Conservation (phyloP, 495 filamentous ascomycete species). For the Aspergillus saccharolyticus region DNA sequence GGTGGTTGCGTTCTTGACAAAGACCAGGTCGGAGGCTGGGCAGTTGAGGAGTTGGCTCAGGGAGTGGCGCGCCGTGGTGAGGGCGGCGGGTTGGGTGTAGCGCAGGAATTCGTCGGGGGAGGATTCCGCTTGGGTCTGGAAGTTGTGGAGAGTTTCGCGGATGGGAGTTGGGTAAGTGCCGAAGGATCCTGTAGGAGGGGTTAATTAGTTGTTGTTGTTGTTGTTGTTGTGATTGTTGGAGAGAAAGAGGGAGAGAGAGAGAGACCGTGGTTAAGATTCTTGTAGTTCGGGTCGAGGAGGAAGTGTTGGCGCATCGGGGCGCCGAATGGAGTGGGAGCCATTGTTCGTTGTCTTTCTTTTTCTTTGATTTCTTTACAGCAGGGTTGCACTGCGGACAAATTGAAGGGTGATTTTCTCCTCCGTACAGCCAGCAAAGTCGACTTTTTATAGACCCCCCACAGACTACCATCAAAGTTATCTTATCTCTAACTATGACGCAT, state of each 20-base stretch:
- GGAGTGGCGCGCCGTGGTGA: constrained; percentile 59
- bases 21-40: constrained; percentile 59
- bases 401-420: no score
- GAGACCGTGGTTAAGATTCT: constrained; percentile 79
- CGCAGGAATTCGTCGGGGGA: constrained; percentile 70
- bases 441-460: no score
- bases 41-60: constrained; percentile 61
- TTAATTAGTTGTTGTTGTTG: no score
- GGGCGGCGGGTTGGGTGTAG: constrained; percentile 49
- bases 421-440: no score
- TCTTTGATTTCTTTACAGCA: no score
- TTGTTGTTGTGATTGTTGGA: not conserved
- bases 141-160: constrained; percentile 48
- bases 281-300: constrained; percentile 59
- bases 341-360: no score
- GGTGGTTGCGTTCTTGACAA: constrained; percentile 76
- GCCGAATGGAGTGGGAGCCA: constrained; percentile 45
- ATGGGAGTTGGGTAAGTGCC: constrained; percentile 65
- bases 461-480: no score
- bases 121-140: constrained; percentile 57
- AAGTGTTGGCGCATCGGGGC: constrained; percentile 64
- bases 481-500: no score
- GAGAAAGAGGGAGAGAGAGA: not conserved
- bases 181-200: constrained; percentile 58
- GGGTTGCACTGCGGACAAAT: no score